Evolutionary conservation across 495 filamentous ascomycete genomes (phyloP).

Genomic region (Penicillium pancosmium): DNA sequence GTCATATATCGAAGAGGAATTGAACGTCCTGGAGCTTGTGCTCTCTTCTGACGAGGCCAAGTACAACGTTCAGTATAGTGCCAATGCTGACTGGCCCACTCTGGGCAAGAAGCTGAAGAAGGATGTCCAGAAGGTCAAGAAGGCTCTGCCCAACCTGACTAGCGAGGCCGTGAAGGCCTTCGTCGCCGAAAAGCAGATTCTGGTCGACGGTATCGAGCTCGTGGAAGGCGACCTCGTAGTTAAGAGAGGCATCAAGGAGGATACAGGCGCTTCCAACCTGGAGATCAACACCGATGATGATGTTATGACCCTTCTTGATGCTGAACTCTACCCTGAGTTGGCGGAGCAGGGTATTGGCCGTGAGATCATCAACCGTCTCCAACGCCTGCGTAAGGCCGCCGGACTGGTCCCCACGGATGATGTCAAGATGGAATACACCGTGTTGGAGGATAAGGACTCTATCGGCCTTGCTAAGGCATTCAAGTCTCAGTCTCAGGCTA

Average conservation of each 20-base stretch:
- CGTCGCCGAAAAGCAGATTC: conserved; percentile 66
- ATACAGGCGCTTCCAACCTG: conserved; percentile 65
- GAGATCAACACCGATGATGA: conserved; percentile 86
- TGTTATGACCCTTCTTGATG: conserved; percentile 81
- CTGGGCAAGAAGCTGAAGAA: conserved; percentile 97
- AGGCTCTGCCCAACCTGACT: conserved; percentile 77
- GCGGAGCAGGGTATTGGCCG: conserved; percentile 75
- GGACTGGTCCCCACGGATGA: conserved; percentile 81
- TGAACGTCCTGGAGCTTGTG: conserved; percentile 86
- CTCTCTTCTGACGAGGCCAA: conserved; percentile 84
- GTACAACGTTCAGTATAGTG: conserved; percentile 89
- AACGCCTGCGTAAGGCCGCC: conserved; percentile 79
- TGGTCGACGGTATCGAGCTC: conserved; percentile 82
- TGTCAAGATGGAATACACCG: conserved; percentile 79
- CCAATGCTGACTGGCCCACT: conserved; percentile 86
- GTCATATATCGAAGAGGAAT: conserved; percentile 82
- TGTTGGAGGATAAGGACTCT: conserved; percentile 75
- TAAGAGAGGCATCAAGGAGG: conserved; percentile 73
- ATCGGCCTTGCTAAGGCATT: conserved; percentile 77
- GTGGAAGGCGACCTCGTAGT: conserved; percentile 82
- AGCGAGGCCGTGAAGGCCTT: conserved; percentile 79
- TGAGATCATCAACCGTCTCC: conserved; percentile 83
- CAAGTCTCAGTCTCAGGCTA: conserved; percentile 62
- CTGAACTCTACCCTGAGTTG: conserved; percentile 70
- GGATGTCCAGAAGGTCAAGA: conserved; percentile 86